Conservation (phyloP, 1,284 basidiomycete genomes). For the Marasmius tenuissimus region DNA sequence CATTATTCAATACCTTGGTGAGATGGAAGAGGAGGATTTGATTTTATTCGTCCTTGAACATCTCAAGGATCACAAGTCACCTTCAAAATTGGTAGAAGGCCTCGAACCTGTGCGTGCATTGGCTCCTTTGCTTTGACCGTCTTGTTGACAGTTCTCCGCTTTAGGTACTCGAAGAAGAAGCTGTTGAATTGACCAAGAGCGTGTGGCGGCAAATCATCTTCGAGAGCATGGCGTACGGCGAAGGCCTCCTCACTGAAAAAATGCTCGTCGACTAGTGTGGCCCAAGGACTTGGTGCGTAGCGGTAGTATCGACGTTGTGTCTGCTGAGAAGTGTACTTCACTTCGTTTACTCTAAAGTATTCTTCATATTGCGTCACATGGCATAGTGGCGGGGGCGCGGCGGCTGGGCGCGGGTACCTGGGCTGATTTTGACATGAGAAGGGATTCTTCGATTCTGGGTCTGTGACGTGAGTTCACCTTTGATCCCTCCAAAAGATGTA, state of each 20-base stretch:
- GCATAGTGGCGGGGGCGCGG: background rate
- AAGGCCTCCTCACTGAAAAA: slow-evolving; percentile 77
- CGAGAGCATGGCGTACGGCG: slow-evolving; percentile 86
- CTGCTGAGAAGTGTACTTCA: slow-evolving; percentile 9
- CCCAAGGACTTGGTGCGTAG: slow-evolving; percentile 10
- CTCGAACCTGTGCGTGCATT: slow-evolving; percentile 76
- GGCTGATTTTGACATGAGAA: slow-evolving; percentile 26
- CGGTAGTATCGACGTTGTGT: slow-evolving; percentile 6
- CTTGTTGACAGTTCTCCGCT: background rate
- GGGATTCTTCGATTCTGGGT: slow-evolving; percentile 15
- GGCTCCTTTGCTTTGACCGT: slow-evolving; percentile 2
- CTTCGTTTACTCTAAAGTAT: background rate
- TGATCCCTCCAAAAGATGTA: slow-evolving; percentile 40
- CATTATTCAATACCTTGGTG: slow-evolving; percentile 84
- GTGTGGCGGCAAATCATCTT: slow-evolving; percentile 90
- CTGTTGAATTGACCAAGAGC: slow-evolving; percentile 67
- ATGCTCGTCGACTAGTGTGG: slow-evolving; percentile 63
- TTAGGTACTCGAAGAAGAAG: slow-evolving; percentile 89
- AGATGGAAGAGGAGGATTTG: slow-evolving; percentile 85
- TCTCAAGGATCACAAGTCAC: slow-evolving; percentile 80
- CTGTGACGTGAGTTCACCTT: slow-evolving; percentile 50
- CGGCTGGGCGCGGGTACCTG: background rate
- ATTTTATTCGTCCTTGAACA: slow-evolving; percentile 90
- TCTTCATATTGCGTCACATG: background rate
- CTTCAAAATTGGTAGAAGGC: slow-evolving; percentile 81